Evolutionary conservation across 345 rosid genomes (phyloP), one percentile per base, ranked within the genome.

Genomic region (Psidium friedrichsthalianum): DNA sequence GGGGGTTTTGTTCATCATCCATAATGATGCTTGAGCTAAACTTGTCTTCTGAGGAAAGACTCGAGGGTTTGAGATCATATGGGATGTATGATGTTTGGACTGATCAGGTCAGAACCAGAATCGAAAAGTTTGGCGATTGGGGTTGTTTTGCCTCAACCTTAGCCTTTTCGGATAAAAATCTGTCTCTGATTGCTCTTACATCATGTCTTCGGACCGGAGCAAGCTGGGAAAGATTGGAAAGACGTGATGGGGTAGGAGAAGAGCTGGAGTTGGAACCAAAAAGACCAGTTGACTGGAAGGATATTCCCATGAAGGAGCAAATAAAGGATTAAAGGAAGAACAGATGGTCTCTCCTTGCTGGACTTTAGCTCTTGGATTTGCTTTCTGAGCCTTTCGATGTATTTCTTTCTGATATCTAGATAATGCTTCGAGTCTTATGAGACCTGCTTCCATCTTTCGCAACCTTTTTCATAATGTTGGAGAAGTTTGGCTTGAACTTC

Each of bases 371-470:
- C 29, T 57, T 57, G 11, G 14, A 57, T 57, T 57, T 49, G 1
- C 24, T 24, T 57, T 6, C n/a, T 0, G 10, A 57, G 61, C 5
- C 15, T 57, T 24, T 57, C 29, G 1, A 24, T 1, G 10, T 57
- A 2, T 4, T 24, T 3, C 11, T 0, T 24, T 3, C 11, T 1
- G 10, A 24, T 13, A 25, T 57, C 61, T 8, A 57, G 61, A 13
- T 25, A 57, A 24, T 57, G 6, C 12, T n/a, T 25, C n/a, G 5
- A 13, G 27, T 10, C 27, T 56, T 24, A 56, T 24, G 3, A 0
- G 11, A 13, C 27, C 61, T 4, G 11, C 6, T 24, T 57, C 61
- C n/a, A 57, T 57, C 5, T 56, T 57, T 5, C 11, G 0, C 24
- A 57, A 12, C 3, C 8, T 24, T 10, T 13, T 13, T 25, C 25